Evolutionary conservation across 2,329 filamentous ascomycete species (phyloP).

Genomic region (Myriosclerotinia curreyana): DNA sequence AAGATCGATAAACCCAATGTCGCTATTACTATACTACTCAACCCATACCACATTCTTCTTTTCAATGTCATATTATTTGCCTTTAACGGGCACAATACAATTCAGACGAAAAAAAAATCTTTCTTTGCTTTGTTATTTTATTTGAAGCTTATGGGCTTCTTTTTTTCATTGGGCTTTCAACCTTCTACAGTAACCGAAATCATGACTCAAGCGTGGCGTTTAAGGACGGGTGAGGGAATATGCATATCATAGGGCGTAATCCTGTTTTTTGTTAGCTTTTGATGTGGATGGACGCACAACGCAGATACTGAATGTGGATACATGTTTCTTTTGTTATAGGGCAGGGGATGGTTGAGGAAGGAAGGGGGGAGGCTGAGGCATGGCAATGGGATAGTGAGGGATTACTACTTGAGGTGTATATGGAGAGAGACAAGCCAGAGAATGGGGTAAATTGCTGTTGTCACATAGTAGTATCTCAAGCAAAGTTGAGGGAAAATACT

Average conservation of each 20-base stretch:
- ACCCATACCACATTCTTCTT: conserved; percentile 4
- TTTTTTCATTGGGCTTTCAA: neutral
- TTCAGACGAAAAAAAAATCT: neutral
- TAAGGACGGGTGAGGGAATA: neutral
- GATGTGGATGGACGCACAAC: neutral
- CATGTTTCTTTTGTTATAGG: neutral
- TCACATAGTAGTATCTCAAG: neutral
- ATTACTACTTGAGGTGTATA: neutral
- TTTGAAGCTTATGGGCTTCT: neutral
- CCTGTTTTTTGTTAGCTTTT: neutral
- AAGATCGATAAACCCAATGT: neutral
- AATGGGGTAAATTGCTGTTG: neutral
- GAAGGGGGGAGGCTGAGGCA: neutral
- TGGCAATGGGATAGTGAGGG: neutral
- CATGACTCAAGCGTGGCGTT: conserved; percentile 21
- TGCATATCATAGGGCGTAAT: neutral
- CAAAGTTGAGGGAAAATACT: neutral
- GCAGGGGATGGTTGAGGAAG: neutral
- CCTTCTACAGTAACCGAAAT: conserved; percentile 6
- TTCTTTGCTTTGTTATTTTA: conserved; percentile 7
- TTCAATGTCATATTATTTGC: conserved; percentile 22
- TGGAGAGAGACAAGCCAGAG: neutral
- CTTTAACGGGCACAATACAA: conserved; percentile 8
- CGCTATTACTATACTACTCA: neutral
- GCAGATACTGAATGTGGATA: neutral